A percentile compares a stretch with the other conserved stretches of the same genome.
These are phyloP conservation scores for Populus ilicifolia DNA, from an alignment of 345 rosid species.

Conservation along the genomic window DNA sequence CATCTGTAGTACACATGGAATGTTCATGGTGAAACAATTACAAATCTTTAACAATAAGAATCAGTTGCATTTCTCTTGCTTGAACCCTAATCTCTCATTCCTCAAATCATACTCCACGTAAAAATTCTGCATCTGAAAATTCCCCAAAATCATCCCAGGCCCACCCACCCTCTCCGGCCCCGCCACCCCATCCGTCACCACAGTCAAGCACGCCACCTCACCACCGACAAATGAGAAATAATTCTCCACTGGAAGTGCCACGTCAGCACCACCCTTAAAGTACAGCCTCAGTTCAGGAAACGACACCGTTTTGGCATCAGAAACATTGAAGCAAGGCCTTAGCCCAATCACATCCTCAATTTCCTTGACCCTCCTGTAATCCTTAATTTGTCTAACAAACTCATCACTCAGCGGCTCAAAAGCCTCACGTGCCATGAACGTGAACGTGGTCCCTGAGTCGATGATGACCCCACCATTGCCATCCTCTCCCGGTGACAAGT, in stretches of 20 bases:
- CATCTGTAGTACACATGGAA: too few relatives aligned
- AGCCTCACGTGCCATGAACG: conserved; percentile 27
- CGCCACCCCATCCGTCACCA: conserved; percentile 23
- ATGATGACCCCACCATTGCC: conserved; percentile 39
- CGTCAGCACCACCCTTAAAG: conserved; percentile 40
- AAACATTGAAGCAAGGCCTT: conserved; percentile 28
- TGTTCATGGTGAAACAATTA: too few relatives aligned
- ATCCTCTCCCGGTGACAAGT: conserved; percentile 11
- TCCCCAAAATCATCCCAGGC: conserved; percentile 39
- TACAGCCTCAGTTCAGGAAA: conserved; percentile 35
- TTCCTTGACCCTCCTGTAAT: conserved; percentile 12
- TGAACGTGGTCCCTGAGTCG: conserved; percentile 40
- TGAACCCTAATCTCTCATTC: conserved; percentile 40
- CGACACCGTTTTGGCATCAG: not conserved
- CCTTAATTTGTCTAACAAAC: conserved; percentile 25
- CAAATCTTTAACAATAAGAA: not conserved
- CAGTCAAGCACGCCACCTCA: conserved; percentile 30
- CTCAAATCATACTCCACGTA: conserved; percentile 41
- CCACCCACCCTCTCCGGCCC: conserved; percentile 14
- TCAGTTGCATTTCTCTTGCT: conserved; percentile 25
- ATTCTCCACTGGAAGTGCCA: conserved; percentile 33
- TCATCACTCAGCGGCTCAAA: conserved; percentile 27
- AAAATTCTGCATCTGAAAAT: conserved; percentile 38
- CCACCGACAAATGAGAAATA: conserved; percentile 20
- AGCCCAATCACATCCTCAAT: conserved; percentile 28